Base-by-base conservation (phyloP, 306 rosid genomes). In the Citrullus colocynthis region DNA sequence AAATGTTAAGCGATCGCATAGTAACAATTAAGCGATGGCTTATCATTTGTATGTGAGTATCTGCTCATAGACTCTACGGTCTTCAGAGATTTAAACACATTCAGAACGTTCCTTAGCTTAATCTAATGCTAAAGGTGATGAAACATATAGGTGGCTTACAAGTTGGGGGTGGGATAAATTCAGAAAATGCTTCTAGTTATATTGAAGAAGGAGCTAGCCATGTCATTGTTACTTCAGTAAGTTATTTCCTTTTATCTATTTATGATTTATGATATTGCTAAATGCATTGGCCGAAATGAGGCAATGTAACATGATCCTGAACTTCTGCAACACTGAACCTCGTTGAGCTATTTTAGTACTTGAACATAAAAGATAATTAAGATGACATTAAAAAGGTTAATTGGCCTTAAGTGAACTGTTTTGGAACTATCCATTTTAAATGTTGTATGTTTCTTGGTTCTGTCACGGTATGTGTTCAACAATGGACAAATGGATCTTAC, bases 111-210 rank as follows among this genome's bases (percentile, higher is more conserved):
- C 87, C 85, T 88, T 79, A 84, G 84, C 89, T 85, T 85, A 88
- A 88, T 87, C 18, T 84, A 83, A 82, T 85, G 87, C 80, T 87
- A 82, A 85, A 91, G 85, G 82, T 85, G 85, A 83, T 80, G 80
- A 69, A 82, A 41, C 30, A 75, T 74, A 58, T 80, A 92, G 97
- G 98, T 62, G 89, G 99, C 80, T 73, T 92, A 80, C 97, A 95
- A 89, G 91, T 92, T 2, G 99, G 99, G 65, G 99, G 99, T 64
- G 99, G 99, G 80, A 95, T 95, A 79, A 95, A 88, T 88, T 86
- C 96, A 71, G 93, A 89, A 59, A 95, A 95, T 86, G 88, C 91
- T 81, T 74, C 85, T 84, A 85, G 76, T 80, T 92, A 89, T 86
- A 88, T 95, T 36, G 89, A 82, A 58, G 90, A 90, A 86, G 99